phyloP scores from a whole-genome alignment of 2,329 filamentous ascomycete genomes.

The Colletotrichum orchidophilum region DNA sequence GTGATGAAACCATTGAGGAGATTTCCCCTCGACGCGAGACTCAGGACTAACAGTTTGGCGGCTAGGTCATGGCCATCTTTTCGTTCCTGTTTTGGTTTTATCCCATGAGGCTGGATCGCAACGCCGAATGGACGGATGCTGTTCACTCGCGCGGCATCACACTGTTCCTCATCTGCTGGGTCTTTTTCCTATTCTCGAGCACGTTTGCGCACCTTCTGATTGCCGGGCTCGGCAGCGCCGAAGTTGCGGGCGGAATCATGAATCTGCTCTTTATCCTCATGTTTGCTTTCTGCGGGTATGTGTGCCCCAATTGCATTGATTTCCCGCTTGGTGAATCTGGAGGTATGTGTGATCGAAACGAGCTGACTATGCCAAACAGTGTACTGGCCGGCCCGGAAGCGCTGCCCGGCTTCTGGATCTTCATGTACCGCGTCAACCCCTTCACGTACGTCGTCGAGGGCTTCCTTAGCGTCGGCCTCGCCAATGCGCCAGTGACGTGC shows the following conservation, averaged over 20 bases:
- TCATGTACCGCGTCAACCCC: constrained; percentile 75
- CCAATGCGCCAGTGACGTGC: constrained; percentile 37
- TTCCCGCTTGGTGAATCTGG: no score
- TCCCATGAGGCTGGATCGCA: constrained; percentile 69
- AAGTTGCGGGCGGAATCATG: constrained; percentile 65
- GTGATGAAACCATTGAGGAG: background rate
- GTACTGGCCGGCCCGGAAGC: constrained; percentile 66
- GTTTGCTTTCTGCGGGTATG: constrained; percentile 60
- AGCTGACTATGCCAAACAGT: constrained; percentile 44
- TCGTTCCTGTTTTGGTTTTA: constrained; percentile 75
- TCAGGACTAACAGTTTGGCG: background rate
- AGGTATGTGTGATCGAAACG: background rate
- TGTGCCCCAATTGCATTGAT: background rate
- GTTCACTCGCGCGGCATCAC: constrained; percentile 60
- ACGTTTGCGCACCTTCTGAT: constrained; percentile 75
- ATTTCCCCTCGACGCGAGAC: rapidly evolving
- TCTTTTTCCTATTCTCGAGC: constrained; percentile 72
- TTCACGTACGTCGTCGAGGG: constrained; percentile 75
- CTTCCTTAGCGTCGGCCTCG: constrained; percentile 54
- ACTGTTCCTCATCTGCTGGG: constrained; percentile 70
- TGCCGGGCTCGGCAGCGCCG: constrained; percentile 69
- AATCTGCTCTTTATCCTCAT: constrained; percentile 52
- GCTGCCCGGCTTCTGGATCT: constrained; percentile 76
- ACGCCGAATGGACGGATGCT: constrained; percentile 62
- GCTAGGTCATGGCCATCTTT: constrained; percentile 60